phyloP scores from a whole-genome alignment of 768 basidiomycete genomes.

The Suillus tomentosus region DNA sequence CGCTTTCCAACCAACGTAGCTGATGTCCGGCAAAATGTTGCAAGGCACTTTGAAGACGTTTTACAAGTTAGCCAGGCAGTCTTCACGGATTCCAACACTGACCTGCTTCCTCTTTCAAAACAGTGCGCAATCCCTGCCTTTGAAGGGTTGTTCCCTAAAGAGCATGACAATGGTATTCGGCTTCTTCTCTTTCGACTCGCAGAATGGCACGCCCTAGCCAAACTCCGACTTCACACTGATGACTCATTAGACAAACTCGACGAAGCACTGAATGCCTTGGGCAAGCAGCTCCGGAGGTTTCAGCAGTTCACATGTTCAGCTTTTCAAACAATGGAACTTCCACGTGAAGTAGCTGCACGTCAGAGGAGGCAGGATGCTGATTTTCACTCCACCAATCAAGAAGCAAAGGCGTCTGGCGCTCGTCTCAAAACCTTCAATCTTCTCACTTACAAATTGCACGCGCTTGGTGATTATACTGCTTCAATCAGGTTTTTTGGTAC shows the following conservation, averaged over 20 bases:
- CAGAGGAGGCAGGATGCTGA: conserved; percentile 15
- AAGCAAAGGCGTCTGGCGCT: background rate
- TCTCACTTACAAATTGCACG: conserved; percentile 37
- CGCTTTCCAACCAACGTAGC: no score
- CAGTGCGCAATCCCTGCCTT: no score
- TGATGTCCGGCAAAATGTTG: no score
- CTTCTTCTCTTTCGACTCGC: conserved; percentile 26
- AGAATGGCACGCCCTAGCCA: conserved; percentile 39
- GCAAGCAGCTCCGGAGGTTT: conserved; percentile 28
- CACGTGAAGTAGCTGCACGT: background rate
- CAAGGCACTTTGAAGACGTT: no score
- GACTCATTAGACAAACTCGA: conserved; percentile 24
- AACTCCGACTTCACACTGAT: conserved; percentile 36
- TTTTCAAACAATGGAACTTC: conserved; percentile 30
- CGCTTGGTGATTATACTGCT: conserved; percentile 34
- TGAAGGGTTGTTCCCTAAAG: conserved; percentile 26
- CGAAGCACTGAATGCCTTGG: conserved; percentile 18
- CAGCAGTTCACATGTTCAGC: conserved; percentile 22
- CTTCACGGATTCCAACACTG: no score
- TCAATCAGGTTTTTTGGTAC: conserved; percentile 35
- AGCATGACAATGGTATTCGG: conserved; percentile 24
- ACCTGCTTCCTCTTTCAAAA: no score
- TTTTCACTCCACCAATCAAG: background rate
- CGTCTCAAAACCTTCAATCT: conserved; percentile 31
- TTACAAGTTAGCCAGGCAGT: no score